Evolutionary conservation across 2,329 filamentous ascomycete species (phyloP), one percentile per base, ranked within the genome.

Genomic region (Trichophyton benhamiae): DNA sequence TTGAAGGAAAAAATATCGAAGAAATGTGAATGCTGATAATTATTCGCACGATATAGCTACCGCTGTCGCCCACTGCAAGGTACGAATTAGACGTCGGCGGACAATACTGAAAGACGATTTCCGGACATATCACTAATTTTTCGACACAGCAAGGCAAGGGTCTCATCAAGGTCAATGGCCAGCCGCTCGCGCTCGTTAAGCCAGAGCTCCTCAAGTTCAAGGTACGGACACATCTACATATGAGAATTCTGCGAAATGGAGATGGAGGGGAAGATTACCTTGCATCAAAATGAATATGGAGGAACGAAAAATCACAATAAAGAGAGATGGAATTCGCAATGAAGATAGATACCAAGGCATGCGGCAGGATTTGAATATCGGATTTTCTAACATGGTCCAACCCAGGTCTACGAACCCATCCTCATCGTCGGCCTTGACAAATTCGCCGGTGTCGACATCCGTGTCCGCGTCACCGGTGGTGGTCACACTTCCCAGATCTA

Each of bases 111-210:
- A 25, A 46, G 48, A 5, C 6, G 25, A 11, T 58, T 38, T 9
- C 13, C n/a, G 27, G 25, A 5, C 17, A 8, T 15, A 48, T 60
- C 17, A 9, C 48, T 48, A 42, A 64, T 57, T 53, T 15, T 63
- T 61, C 62, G 62, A 71, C 20, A 75, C 72, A 86, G 84, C 79
- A 84, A 77, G 87, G 87, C 76, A 88, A 88, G 78, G 94, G 94
- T 79, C 87, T 97, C 74, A 85, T 99, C 82, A 96, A 95, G 85
- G 94, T 96, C 81, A 99, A 97, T 84, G 94, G 94, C 81, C 89
- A 90, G 78, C 94, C 94, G 75, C 87, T 99, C 74, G 83, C 83
- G 75, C 89, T 97, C 74, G 88, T 96, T 74, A 89, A 96, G 83
- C 91, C 94, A 73, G 89, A 96, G 82, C 87, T 96, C 80, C 85